Base-by-base conservation (phyloP, 352 stramenopile species). In the Thalassiosira mediterranea region DNA sequence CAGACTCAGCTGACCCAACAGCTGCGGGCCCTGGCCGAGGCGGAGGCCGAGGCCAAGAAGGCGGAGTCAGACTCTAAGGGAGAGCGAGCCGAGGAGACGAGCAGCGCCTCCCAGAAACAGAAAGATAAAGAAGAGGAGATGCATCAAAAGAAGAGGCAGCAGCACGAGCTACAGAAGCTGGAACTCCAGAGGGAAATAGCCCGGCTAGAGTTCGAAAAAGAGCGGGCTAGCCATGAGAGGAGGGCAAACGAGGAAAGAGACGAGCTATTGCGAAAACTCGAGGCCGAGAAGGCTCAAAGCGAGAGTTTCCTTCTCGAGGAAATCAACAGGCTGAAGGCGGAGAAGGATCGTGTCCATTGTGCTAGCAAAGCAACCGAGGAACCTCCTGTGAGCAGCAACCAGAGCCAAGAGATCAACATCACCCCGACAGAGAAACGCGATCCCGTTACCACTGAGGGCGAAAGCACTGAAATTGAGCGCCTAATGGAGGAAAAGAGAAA, bases 11-110 rank as follows among this genome's bases (percentile, higher is more conserved):
- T 72, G 49, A 64, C 62, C 0, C 48, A 72, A 21, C 48, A 64
- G 17, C 51, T 72, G 7, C 57, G 48, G 60, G 68, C 19, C 67
- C 60, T 64, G 53, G 64, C 53, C 63, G 29, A 46, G 38, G 13
- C 19, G 37, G 71, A 23, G 21, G 19, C 21, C 26, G n/a, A 44
- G 37, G n/a, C n/a, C n/a, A n/a, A n/a, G n/a, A n/a, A n/a, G n/a
- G n/a, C n/a, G 37, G 37, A 44, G 37, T 15, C 10, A n/a, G n/a
- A 44, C 37, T 44, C 8, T 15, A n/a, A n/a, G 37, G 37, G 8
- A n/a, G n/a, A 44, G 37, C n/a, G 37, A 44, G n/a, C n/a, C 37
- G n/a, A 10, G 8, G 37, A 15, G 37, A 44, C n/a, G n/a, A 44
- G 10, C 37, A 44, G 10, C 37, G 37, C n/a, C 37, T n/a, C 10